Evolutionary conservation across 148 eudicot genomes (phyloP).

Genomic region (Drosera capensis): DNA sequence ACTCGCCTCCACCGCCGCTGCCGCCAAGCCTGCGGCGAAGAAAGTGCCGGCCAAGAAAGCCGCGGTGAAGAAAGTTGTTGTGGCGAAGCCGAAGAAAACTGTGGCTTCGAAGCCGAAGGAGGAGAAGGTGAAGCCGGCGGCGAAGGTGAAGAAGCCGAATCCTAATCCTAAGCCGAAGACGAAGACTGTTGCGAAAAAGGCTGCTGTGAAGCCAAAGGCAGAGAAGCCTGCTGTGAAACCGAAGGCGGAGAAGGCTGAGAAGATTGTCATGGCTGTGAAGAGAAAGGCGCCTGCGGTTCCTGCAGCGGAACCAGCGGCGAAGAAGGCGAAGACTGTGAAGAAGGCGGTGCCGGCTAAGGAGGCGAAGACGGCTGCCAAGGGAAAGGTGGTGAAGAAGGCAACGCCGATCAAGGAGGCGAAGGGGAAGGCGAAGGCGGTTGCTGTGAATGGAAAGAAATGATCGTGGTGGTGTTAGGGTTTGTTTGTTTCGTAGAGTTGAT

Average conservation of each 20-base stretch:
- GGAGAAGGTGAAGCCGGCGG: conserved; percentile 3
- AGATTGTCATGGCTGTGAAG: conserved; percentile 5
- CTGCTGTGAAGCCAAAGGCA: conserved; percentile 5
- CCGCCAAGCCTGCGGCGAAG: conserved; percentile 9
- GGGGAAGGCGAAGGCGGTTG: conserved; percentile 4
- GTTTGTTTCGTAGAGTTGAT: too few species aligned
- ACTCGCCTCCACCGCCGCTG: too few species aligned
- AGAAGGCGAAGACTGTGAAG: conserved; percentile 9
- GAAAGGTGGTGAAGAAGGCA: conserved; percentile 8
- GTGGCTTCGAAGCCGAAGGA: not conserved
- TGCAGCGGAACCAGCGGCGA: conserved; percentile 3
- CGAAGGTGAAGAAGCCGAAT: not conserved
- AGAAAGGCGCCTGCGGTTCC: not conserved
- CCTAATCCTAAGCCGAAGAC: conserved; percentile 7
- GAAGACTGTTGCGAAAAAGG: conserved; percentile 6
- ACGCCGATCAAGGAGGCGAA: conserved; percentile 10
- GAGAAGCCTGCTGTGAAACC: conserved; percentile 5
- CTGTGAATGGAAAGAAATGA: too few species aligned
- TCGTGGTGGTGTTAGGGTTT: too few species aligned
- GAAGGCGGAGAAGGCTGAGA: conserved; percentile 4
- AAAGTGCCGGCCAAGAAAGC: conserved; percentile 4
- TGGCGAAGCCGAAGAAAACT: not conserved
- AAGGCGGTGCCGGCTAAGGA: conserved; percentile 6
- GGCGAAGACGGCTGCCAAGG: not conserved
- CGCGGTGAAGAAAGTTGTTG: conserved; percentile 5